Evolutionary conservation across 805 yeast genomes (phyloP).

Genomic region (Hanseniaspora valbyensis): DNA sequence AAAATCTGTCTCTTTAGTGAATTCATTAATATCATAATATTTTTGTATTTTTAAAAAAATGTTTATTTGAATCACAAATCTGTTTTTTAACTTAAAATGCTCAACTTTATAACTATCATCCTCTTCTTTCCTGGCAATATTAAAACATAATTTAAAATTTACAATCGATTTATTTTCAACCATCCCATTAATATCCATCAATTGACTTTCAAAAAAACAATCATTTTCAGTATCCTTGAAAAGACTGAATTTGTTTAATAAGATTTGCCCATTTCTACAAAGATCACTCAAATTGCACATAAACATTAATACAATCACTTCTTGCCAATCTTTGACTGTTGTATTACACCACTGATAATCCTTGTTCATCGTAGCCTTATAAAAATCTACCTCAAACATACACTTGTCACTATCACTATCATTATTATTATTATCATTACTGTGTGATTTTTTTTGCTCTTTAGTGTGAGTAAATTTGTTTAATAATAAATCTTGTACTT

Average conservation of each 20-base stretch:
- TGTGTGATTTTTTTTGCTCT: too few species aligned
- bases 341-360: conserved; percentile 13
- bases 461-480: not conserved
- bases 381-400: not conserved
- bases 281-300: conserved; percentile 1
- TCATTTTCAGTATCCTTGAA: not conserved
- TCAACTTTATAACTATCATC: not conserved
- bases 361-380: conserved; percentile 12
- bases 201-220: not conserved
- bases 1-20: not conserved
- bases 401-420: not conserved
- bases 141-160: not conserved
- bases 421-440: too few species aligned
- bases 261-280: not conserved
- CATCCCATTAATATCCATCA: not conserved
- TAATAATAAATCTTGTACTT: not conserved
- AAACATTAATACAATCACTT: conserved; percentile 4
- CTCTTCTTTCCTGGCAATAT: not conserved
- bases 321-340: not conserved
- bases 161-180: not conserved
- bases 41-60: not conserved
- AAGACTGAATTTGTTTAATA: not conserved
- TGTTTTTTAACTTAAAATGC: not conserved
- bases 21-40: not conserved
- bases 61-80: not conserved